Percentiles rank a stretch among this genome's conserved stretches.
Evolutionary conservation across 306 rosid genomes (phyloP).

Genomic region (Psophocarpus tetragonolobus): DNA sequence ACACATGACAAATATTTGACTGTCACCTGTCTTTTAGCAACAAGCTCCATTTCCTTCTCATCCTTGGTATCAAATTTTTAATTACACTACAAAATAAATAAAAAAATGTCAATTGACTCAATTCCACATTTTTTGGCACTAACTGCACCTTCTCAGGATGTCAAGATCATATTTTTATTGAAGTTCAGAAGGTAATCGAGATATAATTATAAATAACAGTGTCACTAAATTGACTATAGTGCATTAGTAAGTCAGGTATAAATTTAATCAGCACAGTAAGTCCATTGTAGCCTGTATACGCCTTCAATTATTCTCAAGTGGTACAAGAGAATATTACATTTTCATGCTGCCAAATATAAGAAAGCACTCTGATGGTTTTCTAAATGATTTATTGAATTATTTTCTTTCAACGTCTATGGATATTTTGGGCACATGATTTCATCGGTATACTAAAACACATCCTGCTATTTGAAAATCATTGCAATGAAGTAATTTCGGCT

Average conservation of each 20-base stretch:
- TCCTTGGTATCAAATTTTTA: not conserved
- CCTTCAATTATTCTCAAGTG: not conserved
- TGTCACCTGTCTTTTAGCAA: not conserved
- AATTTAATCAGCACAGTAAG: not conserved
- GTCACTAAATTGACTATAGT: not conserved
- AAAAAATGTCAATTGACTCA: not conserved
- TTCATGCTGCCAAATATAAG: constrained; percentile 6
- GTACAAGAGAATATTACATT: constrained; percentile 6
- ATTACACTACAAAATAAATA: not conserved
- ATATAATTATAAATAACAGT: not conserved
- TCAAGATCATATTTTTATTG: not conserved
- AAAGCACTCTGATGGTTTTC: not conserved
- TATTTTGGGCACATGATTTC: not conserved
- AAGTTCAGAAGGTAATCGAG: not conserved
- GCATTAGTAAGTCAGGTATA: not conserved
- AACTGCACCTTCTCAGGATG: not conserved
- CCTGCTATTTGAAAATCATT: not conserved
- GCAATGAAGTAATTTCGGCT: not conserved
- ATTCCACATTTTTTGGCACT: not conserved
- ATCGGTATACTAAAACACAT: not conserved
- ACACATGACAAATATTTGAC: not conserved
- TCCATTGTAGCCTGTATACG: not conserved
- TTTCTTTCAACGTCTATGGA: not conserved
- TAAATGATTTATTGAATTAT: not conserved
- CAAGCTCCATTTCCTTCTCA: not conserved